phyloP scores from a whole-genome alignment of 768 basidiomycete species.

The Hygrophorus pudorinus region DNA sequence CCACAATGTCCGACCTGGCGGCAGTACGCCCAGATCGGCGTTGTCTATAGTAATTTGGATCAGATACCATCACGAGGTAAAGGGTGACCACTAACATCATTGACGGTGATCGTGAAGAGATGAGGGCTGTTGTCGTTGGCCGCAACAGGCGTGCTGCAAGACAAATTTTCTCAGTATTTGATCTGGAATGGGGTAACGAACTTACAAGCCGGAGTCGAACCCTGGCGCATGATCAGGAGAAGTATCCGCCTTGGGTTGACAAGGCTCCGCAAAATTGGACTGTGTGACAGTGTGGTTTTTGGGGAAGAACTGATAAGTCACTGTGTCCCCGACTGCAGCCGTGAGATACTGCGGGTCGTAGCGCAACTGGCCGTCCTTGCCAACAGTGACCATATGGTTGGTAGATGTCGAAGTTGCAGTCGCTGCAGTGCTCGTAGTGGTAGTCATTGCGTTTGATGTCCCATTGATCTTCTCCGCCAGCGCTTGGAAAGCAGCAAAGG shows the following conservation, averaged over 20 bases:
- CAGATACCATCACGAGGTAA: no score
- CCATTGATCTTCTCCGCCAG: no score
- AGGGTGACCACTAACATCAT: no score
- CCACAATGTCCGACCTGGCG: slow-evolving; percentile 42
- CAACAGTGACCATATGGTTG: slow-evolving; percentile 30
- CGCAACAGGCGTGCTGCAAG: no score
- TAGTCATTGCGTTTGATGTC: not conserved
- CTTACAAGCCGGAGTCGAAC: slow-evolving; percentile 37
- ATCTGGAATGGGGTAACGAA: slow-evolving; percentile 21
- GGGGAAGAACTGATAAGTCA: slow-evolving; percentile 33
- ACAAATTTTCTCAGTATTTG: slow-evolving; percentile 20
- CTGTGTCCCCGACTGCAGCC: slow-evolving; percentile 32
- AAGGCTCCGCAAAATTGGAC: slow-evolving; percentile 29
- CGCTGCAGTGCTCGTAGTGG: slow-evolving; percentile 13
- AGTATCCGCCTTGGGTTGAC: slow-evolving; percentile 16
- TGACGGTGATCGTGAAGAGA: no score
- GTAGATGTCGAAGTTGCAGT: slow-evolving; percentile 14
- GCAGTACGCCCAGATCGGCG: slow-evolving; percentile 54
- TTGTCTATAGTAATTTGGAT: no score
- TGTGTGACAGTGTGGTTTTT: slow-evolving; percentile 41
- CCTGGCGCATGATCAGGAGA: slow-evolving; percentile 16
- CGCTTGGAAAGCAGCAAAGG: no score
- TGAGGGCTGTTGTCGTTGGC: no score
- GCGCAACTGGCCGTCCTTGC: slow-evolving; percentile 23
- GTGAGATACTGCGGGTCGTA: slow-evolving; percentile 30